Conservation (phyloP, 371 early-diverging fungal genomes). For the Actinomortierella wolfii region DNA sequence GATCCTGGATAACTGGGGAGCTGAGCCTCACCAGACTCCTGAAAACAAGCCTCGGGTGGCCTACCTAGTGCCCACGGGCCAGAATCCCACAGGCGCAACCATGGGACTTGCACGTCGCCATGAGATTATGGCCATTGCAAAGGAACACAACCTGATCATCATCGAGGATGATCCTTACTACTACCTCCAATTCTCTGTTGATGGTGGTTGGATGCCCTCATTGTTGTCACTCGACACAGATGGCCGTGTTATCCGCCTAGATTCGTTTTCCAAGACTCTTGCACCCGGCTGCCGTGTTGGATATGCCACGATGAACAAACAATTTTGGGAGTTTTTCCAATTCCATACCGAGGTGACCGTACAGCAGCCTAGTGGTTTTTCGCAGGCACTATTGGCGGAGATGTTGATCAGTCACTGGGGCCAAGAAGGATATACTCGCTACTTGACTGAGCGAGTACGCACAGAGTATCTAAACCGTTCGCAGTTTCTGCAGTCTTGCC, state of each 20-base stretch:
- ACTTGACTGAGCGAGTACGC: slow-evolving; percentile 61
- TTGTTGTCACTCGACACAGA: slow-evolving; percentile 73
- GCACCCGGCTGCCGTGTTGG: slow-evolving; percentile 81
- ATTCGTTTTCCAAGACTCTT: slow-evolving; percentile 81
- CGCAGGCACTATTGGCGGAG: slow-evolving; percentile 66
- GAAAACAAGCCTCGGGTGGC: slow-evolving; percentile 51
- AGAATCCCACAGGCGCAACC: slow-evolving; percentile 76
- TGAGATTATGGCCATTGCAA: slow-evolving; percentile 61
- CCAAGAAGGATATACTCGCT: slow-evolving; percentile 66
- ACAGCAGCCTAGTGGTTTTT: slow-evolving; percentile 75
- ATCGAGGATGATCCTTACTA: slow-evolving; percentile 87
- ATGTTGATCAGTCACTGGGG: slow-evolving; percentile 68
- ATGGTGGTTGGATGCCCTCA: slow-evolving; percentile 26
- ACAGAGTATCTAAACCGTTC: slow-evolving; percentile 64
- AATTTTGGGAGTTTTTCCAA: slow-evolving; percentile 66
- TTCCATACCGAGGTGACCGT: slow-evolving; percentile 76
- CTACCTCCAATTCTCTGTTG: slow-evolving; percentile 65
- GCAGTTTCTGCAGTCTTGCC: slow-evolving; percentile 59
- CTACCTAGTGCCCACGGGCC: slow-evolving; percentile 73
- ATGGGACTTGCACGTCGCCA: slow-evolving; percentile 64
- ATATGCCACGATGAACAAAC: slow-evolving; percentile 75
- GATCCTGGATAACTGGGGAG: slow-evolving; percentile 47
- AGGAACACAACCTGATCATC: slow-evolving; percentile 66
- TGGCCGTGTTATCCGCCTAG: slow-evolving; percentile 81
- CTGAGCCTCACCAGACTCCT: slow-evolving; percentile 19